A percentile compares a stretch with the other conserved stretches of the same genome.
phyloP scores from a whole-genome alignment of 2,329 filamentous ascomycete genomes.

The Arthrinium puccinioides region DNA sequence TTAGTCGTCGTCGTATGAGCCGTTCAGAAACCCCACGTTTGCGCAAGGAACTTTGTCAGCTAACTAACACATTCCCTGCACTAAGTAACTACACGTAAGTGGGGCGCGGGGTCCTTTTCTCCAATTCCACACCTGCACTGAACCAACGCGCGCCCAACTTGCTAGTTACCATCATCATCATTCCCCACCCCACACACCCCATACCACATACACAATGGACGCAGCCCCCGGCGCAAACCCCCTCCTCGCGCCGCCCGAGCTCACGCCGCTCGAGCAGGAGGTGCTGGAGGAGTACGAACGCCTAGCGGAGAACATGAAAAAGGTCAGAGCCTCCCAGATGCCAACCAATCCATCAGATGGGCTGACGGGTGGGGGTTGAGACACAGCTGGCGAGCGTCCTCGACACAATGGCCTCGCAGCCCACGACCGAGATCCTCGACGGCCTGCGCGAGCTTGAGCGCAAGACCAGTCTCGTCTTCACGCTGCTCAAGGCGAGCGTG shows the following conservation, averaged over 20 bases:
- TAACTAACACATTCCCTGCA: too few relatives aligned
- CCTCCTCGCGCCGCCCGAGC: slow-evolving; percentile 38
- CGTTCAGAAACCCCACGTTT: too few relatives aligned
- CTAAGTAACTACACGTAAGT: too few relatives aligned
- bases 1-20: too few relatives aligned
- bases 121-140: too few relatives aligned
- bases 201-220: background rate
- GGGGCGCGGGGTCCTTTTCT: too few relatives aligned
- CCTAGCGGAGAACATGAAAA: slow-evolving; percentile 84
- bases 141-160: too few relatives aligned
- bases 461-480: slow-evolving; percentile 93
- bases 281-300: slow-evolving; percentile 90
- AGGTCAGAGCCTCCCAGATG: slow-evolving; percentile 42
- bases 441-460: slow-evolving; percentile 81
- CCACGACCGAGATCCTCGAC: slow-evolving; percentile 78
- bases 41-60: too few relatives aligned
- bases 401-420: slow-evolving; percentile 58
- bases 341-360: background rate
- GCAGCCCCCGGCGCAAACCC: slow-evolving; percentile 7
- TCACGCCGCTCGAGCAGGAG: slow-evolving; percentile 83
- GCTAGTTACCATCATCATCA: too few relatives aligned
- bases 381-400: slow-evolving; percentile 51
- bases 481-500: slow-evolving; percentile 92
- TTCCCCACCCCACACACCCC: too few relatives aligned
- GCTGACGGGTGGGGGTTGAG: background rate